A percentile compares a stretch with the other conserved stretches of the same genome.
phyloP scores from a whole-genome alignment of 441 rosid genomes.

The Lepidium campestre region DNA sequence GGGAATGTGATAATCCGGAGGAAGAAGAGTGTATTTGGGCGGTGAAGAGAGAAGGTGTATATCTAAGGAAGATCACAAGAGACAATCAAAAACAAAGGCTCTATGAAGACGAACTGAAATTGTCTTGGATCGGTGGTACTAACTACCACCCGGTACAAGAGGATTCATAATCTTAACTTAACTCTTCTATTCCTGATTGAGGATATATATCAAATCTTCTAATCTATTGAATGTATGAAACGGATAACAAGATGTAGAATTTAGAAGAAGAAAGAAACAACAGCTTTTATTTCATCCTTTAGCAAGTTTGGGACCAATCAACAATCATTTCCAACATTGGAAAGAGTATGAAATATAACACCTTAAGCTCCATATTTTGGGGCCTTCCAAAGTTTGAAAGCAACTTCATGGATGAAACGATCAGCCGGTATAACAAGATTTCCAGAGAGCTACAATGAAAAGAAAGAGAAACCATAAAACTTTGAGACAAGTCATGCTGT shows the following conservation, averaged over 20 bases:
- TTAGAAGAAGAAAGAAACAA: neutral
- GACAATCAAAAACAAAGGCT: constrained; percentile 2
- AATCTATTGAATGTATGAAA: neutral
- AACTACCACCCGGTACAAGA: constrained; percentile 14
- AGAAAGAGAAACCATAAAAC: neutral
- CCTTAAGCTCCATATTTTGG: constrained; percentile 90
- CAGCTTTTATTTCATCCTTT: neutral
- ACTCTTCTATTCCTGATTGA: neutral
- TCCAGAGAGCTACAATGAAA: constrained; percentile 51
- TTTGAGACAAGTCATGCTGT: neutral
- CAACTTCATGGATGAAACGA: constrained; percentile 83
- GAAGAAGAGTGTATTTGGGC: constrained; percentile 30
- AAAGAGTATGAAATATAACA: neutral
- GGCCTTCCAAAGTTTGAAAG: constrained; percentile 96
- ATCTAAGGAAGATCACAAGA: constrained; percentile 16
- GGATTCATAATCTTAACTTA: neutral
- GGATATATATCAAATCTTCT: neutral
- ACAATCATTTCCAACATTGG: constrained; percentile 7
- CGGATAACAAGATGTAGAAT: neutral
- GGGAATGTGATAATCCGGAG: constrained; percentile 16
- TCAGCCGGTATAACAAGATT: constrained; percentile 85
- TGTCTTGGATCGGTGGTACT: constrained; percentile 25
- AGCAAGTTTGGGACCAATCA: neutral
- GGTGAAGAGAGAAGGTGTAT: constrained; percentile 21
- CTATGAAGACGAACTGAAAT: neutral